phyloP scores from a whole-genome alignment of 2,329 filamentous ascomycete species.

The Botrytis fragariae region DNA sequence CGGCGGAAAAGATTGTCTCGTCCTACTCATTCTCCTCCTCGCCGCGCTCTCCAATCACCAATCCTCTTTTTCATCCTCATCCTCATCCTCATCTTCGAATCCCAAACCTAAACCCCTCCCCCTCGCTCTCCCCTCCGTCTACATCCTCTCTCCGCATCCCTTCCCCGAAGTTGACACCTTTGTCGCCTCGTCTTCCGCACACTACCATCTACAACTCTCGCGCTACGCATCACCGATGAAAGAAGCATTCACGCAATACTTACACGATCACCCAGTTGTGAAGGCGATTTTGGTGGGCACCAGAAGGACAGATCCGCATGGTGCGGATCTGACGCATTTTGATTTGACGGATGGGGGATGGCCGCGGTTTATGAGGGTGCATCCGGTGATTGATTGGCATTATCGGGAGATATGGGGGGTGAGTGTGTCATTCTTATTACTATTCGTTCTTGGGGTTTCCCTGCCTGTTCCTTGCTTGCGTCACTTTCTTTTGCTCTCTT shows the following conservation, averaged over 20 bases:
- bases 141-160: constrained; percentile 81
- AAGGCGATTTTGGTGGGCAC: constrained; percentile 86
- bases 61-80: constrained; percentile 38
- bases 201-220: constrained; percentile 73
- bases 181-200: constrained; percentile 61
- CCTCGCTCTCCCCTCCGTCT: constrained; percentile 68
- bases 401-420: constrained; percentile 94
- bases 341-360: constrained; percentile 85
- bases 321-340: constrained; percentile 74
- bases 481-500: not conserved
- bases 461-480: not conserved
- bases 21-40: constrained; percentile 82
- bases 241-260: constrained; percentile 73
- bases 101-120: constrained; percentile 38
- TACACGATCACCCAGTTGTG: constrained; percentile 61
- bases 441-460: not conserved
- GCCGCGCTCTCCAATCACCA: constrained; percentile 41
- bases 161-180: constrained; percentile 87
- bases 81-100: constrained; percentile 15
- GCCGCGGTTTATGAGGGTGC: constrained; percentile 88
- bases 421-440: constrained; percentile 42
- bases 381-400: constrained; percentile 97
- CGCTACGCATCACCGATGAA: constrained; percentile 80
- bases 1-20: constrained; percentile 95
- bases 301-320: constrained; percentile 87